Base-by-base conservation (phyloP, 2,329 filamentous ascomycete genomes). In the Colletotrichum sp. region DNA sequence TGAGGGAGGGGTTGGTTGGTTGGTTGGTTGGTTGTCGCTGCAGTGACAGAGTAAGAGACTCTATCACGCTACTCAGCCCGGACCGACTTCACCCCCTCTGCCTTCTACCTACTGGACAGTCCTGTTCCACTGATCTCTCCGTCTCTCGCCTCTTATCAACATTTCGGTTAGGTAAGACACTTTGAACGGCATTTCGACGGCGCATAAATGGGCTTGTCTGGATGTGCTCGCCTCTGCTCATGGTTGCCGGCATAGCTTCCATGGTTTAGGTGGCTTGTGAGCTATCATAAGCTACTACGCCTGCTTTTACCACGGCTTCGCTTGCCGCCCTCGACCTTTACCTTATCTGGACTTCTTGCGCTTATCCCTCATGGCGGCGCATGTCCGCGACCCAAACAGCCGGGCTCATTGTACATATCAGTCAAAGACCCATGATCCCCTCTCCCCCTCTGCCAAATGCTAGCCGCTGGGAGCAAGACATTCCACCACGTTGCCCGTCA, bases 381-480 rank as follows among this genome's bases (percentile, higher is more conserved):
- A 28, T 60, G 65, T 24, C 48, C 52, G 12, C 68, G 48, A 34
- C 57, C 65, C 64, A 55, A 64, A 69, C 61, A 26, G 57, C 36
- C 64, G 64, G 74, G 57, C 64, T 72, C 55, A 21, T 21, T 52
- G 43, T 60, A 52, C 36, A 65, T 32, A 69, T 68, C 48, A n/a
- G 34, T 36, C 26, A 13, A 28, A 34, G 52, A 72, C 64, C 70
- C 74, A 73, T 73, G 64, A 74, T 76, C 65, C 36, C 30, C 70
- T 48, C 26, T 34, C 48, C 32, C 21, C 21, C 32, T 55, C 34
- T 32, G 65, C 66, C 55, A 36, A 24, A n/a, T 65, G 36, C 71
- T 76, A 43, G 71, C 65, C 72, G 71, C 32, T 76, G 61, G 43
- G 48, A 43, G 71, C 74, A 48, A 71, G 67, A 75, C 52, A 76